Percentiles rank a stretch among this genome's conserved stretches.
phyloP scores from a whole-genome alignment of 345 rosid genomes.

The Aegle marmelos region DNA sequence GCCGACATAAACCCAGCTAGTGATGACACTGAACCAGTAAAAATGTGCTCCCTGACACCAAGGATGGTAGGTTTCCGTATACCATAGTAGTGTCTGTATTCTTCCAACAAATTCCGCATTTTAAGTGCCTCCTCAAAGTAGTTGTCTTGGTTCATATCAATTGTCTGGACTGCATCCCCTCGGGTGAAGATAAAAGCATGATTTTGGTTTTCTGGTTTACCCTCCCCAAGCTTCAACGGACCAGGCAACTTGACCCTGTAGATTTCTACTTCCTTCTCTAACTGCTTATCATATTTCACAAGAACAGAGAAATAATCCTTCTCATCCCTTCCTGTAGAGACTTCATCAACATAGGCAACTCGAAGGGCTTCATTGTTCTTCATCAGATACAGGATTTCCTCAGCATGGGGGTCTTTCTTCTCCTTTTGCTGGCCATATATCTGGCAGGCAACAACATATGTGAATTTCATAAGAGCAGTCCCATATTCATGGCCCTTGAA shows the following conservation, averaged over 20 bases:
- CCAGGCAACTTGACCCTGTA: constrained; percentile 95
- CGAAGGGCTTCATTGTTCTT: constrained; percentile 87
- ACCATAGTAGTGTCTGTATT: constrained; percentile 66
- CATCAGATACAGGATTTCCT: constrained; percentile 82
- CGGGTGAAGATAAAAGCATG: constrained; percentile 95
- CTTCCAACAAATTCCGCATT: constrained; percentile 94
- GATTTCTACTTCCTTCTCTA: constrained; percentile 82
- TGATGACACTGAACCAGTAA: constrained; percentile 97
- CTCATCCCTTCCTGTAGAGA: constrained; percentile 56
- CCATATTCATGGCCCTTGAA: constrained; percentile 88
- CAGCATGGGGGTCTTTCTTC: constrained; percentile 84
- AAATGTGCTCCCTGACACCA: constrained; percentile 95
- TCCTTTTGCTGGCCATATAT: constrained; percentile 91
- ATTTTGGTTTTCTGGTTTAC: constrained; percentile 98
- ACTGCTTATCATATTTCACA: constrained; percentile 78
- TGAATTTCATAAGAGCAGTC: constrained; percentile 88
- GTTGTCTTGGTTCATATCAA: constrained; percentile 98
- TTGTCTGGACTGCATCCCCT: constrained; percentile 98
- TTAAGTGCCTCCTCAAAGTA: constrained; percentile 98
- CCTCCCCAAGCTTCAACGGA: constrained; percentile 95
- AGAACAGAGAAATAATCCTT: constrained; percentile 87
- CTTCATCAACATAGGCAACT: constrained; percentile 94
- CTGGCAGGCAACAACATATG: constrained; percentile 96
- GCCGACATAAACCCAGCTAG: constrained; percentile 93
- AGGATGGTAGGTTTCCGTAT: constrained; percentile 79